Conservation (phyloP, 495 filamentous ascomycete genomes). For the Cudoniella acicularis region DNA sequence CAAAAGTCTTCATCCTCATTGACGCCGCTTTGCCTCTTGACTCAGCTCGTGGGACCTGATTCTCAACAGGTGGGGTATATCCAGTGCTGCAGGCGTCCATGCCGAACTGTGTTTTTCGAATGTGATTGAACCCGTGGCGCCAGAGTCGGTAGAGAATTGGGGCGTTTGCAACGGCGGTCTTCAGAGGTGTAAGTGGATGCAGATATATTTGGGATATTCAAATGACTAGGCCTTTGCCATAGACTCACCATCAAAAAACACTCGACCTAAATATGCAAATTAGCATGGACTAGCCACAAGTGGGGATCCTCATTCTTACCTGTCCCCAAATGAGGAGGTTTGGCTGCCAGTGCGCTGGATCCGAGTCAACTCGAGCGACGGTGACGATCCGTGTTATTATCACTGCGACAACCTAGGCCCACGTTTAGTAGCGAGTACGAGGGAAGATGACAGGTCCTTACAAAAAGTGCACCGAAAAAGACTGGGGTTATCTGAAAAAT, state of each 20-base stretch:
- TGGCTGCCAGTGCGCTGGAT: not conserved
- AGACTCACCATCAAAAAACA: conserved; percentile 11
- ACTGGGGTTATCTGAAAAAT: not conserved
- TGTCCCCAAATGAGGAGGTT: conserved; percentile 11
- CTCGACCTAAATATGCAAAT: conserved; percentile 4
- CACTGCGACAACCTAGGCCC: not conserved
- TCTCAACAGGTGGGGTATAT: not conserved
- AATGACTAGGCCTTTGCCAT: not conserved
- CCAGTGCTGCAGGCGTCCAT: not conserved
- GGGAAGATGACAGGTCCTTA: too few species aligned
- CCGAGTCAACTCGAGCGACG: not conserved
- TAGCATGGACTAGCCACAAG: not conserved
- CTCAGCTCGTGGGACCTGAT: not conserved
- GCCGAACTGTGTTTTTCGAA: not conserved
- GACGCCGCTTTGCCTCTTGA: not conserved
- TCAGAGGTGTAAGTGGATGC: not conserved
- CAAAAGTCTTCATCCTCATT: not conserved
- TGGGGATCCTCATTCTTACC: not conserved
- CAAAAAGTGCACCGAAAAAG: not conserved
- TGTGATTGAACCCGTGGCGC: conserved; percentile 1
- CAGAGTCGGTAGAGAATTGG: conserved; percentile 11
- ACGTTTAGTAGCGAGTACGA: too few species aligned
- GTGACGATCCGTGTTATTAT: not conserved
- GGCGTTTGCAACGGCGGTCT: conserved; percentile 14
- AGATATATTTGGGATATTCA: not conserved